Conservation (phyloP, 495 filamentous ascomycete genomes). For the Penicillium longicatenatum region DNA sequence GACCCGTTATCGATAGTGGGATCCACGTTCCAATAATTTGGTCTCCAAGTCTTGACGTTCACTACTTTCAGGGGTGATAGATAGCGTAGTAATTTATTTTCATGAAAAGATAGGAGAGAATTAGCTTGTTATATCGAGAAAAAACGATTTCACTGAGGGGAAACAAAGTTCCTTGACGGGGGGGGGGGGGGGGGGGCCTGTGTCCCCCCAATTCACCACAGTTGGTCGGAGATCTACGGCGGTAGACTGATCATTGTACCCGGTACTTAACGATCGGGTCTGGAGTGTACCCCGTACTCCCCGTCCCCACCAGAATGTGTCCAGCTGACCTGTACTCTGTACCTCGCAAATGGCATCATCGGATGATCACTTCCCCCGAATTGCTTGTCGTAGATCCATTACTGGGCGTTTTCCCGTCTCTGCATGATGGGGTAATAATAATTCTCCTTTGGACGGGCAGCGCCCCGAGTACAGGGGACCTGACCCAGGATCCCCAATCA, state of each 20-base stretch:
- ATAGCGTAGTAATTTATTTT: neutral
- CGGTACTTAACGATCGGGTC: conserved; percentile 11
- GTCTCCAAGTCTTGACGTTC: conserved; percentile 18
- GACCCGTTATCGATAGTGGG: conserved; percentile 27
- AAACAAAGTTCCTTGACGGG: conserved; percentile 1
- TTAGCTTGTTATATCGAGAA: neutral
- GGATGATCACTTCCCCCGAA: conserved; percentile 2
- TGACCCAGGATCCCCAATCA: neutral
- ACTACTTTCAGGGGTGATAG: conserved; percentile 7
- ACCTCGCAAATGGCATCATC: conserved; percentile 12
- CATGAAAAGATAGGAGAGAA: neutral
- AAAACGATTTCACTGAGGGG: neutral
- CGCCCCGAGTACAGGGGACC: neutral
- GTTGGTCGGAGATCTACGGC: conserved; percentile 6
- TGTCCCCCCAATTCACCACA: neutral
- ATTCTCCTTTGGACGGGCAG: conserved; percentile 7
- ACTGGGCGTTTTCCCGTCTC: conserved; percentile 11
- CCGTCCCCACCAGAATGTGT: conserved; percentile 15
- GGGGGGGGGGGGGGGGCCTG: no score
- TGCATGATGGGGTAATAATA: conserved; percentile 16
- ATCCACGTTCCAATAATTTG: conserved; percentile 17
- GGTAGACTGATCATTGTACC: conserved; percentile 10
- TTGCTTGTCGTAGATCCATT: conserved; percentile 6
- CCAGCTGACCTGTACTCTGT: conserved; percentile 18
- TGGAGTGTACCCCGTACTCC: conserved; percentile 27